Conservation (phyloP, 441 rosid species). For the Melastoma candidum region DNA sequence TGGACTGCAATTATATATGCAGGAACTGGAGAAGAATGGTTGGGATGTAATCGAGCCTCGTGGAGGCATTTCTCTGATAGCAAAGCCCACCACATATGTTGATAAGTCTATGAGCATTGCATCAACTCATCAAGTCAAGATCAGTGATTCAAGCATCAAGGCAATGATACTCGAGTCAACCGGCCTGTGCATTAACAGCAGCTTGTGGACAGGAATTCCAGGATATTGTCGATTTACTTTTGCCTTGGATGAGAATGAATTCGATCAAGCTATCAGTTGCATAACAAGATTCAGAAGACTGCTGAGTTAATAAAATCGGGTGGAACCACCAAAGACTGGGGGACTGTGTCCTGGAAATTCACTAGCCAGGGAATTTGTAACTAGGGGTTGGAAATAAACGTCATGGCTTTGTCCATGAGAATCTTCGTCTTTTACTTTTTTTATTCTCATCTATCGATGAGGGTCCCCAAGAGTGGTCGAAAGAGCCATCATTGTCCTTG, state of each 20-base stretch:
- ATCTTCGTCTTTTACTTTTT: too few species aligned
- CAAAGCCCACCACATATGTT: constrained; percentile 65
- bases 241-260: constrained; percentile 63
- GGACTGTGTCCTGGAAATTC: too few species aligned
- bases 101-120: constrained; percentile 32
- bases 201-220: constrained; percentile 76
- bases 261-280: constrained; percentile 64
- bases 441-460: too few species aligned
- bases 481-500: too few species aligned
- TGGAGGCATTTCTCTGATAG: constrained; percentile 79
- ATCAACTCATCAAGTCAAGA: constrained; percentile 27
- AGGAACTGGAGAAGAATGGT: constrained; percentile 69
- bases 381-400: too few species aligned
- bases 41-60: constrained; percentile 65
- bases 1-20: constrained; percentile 1
- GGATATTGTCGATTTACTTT: constrained; percentile 83
- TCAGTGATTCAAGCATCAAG: constrained; percentile 53
- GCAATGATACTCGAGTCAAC: constrained; percentile 58
- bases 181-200: constrained; percentile 78
- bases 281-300: constrained; percentile 43
- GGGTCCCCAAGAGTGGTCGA: too few species aligned
- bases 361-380: too few species aligned
- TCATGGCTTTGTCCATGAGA: too few species aligned
- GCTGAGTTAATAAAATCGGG: constrained; percentile 3
- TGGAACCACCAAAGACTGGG: too few species aligned